A percentile compares a stretch with the other conserved stretches of the same genome.
phyloP scores from a whole-genome alignment of 2,329 filamentous ascomycete genomes.

The Fonsecaea erecta region DNA sequence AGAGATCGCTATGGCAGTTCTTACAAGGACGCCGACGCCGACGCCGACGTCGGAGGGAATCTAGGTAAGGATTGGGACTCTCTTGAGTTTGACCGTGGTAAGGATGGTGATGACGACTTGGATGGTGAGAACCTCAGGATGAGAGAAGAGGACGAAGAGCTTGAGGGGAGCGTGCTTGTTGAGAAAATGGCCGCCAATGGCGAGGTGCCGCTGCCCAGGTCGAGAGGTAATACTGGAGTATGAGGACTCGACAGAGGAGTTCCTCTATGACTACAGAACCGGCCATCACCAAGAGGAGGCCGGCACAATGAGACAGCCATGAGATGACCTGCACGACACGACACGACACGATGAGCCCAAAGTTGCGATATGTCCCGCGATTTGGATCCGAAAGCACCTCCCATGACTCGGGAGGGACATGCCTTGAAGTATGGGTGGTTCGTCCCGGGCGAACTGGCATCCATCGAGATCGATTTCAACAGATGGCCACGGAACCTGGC shows the following conservation, averaged over 20 bases:
- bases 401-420: background rate
- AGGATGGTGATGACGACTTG: conserved; percentile 22
- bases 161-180: conserved; percentile 37
- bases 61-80: conserved; percentile 33
- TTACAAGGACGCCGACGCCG: background rate
- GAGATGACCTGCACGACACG: conserved; percentile 3
- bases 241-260: conserved; percentile 1
- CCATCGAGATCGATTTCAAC: background rate
- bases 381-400: background rate
- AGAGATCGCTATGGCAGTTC: conserved; percentile 23
- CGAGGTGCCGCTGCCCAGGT: conserved; percentile 24
- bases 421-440: background rate
- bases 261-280: background rate
- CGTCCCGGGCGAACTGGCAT: background rate
- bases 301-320: background rate
- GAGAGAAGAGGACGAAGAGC: conserved; percentile 35
- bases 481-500: background rate
- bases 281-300: no score
- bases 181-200: conserved; percentile 32
- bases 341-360: background rate
- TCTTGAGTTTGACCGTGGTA: conserved; percentile 16
- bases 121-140: conserved; percentile 34
- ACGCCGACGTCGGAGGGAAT: conserved; percentile 11
- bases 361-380: background rate
- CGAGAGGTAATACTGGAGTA: conserved; percentile 20